phyloP scores from a whole-genome alignment of 176 grass and related monocot species.

The Olyra latifolia region DNA sequence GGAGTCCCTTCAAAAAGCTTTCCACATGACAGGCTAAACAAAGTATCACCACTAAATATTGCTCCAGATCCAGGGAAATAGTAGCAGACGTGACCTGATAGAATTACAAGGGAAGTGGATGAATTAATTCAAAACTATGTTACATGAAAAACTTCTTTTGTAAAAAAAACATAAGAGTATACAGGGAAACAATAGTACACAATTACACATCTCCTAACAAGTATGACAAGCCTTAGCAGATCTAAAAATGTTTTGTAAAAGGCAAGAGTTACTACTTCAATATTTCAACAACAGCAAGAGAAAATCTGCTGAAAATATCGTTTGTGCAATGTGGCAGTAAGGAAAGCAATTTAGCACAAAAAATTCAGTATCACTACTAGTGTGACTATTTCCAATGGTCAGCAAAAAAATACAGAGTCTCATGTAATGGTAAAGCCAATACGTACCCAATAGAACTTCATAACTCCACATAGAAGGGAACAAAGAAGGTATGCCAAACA shows the following conservation, averaged over 20 bases:
- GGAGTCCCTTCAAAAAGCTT: constrained; percentile 97
- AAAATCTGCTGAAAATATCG: neutral
- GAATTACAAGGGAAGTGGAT: constrained; percentile 8
- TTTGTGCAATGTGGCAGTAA: neutral
- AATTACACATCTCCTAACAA: neutral
- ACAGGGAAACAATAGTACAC: neutral
- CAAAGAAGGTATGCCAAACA: neutral
- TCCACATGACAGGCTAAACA: constrained; percentile 94
- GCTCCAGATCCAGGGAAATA: constrained; percentile 80
- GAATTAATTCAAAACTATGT: constrained; percentile 8
- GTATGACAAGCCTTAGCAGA: neutral
- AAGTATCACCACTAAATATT: constrained; percentile 89
- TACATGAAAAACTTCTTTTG: neutral
- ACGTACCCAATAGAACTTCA: neutral
- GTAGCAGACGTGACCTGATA: constrained; percentile 88
- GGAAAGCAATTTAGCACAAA: neutral
- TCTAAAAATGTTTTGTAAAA: neutral
- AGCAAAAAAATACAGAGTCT: neutral
- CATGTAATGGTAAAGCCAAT: neutral
- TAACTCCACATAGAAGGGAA: neutral
- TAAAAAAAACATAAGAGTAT: constrained; percentile 9
- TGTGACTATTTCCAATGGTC: neutral
- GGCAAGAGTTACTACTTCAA: neutral
- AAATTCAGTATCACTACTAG: neutral
- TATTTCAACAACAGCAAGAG: neutral